phyloP scores from a whole-genome alignment of 2,329 filamentous ascomycete genomes.

The Beauveria brongniartii region DNA sequence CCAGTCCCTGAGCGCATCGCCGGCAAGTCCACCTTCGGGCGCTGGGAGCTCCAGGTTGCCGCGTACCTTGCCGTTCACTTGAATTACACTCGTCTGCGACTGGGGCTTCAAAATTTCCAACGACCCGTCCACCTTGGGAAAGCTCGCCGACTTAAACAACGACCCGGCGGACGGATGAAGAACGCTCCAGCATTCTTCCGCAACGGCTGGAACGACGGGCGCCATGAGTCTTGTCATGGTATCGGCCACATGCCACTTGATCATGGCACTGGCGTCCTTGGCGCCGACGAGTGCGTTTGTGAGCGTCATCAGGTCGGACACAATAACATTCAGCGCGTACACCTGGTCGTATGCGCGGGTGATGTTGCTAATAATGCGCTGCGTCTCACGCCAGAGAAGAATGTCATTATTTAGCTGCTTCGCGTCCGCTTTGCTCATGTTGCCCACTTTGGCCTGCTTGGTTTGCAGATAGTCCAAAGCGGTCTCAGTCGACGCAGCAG shows the following conservation, averaged over 20 bases:
- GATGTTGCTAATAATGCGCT: slow-evolving; percentile 59
- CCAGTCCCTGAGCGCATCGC: slow-evolving; percentile 46
- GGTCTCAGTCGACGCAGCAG: slow-evolving; percentile 12
- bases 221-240: slow-evolving; percentile 64
- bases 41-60: slow-evolving; percentile 58
- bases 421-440: slow-evolving; percentile 24
- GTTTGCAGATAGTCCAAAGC: slow-evolving; percentile 31
- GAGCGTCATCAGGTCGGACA: slow-evolving; percentile 75
- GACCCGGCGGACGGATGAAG: slow-evolving; percentile 35
- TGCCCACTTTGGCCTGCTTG: slow-evolving; percentile 21
- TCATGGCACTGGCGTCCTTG: slow-evolving; percentile 26
- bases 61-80: slow-evolving; percentile 72
- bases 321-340: slow-evolving; percentile 72
- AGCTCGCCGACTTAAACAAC: slow-evolving; percentile 41
- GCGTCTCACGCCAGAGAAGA: slow-evolving; percentile 55
- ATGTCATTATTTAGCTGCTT: slow-evolving; percentile 38
- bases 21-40: slow-evolving; percentile 32
- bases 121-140: slow-evolving; percentile 50
- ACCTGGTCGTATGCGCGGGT: slow-evolving; percentile 61
- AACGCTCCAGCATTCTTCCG: slow-evolving; percentile 71
- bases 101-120: slow-evolving; percentile 41
- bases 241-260: slow-evolving; percentile 43
- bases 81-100: slow-evolving; percentile 55
- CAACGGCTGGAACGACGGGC: slow-evolving; percentile 70
- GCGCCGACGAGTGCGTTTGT: slow-evolving; percentile 59